Evolutionary conservation across 1,284 basidiomycete genomes (phyloP), one percentile per base, ranked within the genome.

Genomic region (Apiotrichum mycotoxinovorans): DNA sequence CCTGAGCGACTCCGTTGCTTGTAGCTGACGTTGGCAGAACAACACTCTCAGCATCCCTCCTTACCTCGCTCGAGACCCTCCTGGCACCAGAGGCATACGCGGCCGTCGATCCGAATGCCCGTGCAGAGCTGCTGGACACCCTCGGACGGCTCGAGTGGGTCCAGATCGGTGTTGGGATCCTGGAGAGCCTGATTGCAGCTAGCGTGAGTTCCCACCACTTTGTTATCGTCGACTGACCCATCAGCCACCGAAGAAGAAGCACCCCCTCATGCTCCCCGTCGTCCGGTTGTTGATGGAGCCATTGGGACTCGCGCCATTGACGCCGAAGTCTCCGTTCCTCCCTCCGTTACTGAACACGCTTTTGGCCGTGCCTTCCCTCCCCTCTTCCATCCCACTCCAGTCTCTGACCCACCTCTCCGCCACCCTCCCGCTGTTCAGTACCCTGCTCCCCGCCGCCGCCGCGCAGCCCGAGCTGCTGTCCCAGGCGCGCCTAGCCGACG

Each of bases 351-450:
- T 76, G 47, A 64, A 73, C 40, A 54, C 58, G 26, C 65, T 78
- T 18, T 65, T 78, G 26, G 63, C 74, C 0, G 53, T 76, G n/a
- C 76, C 74, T 3, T 62, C 72, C 2, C 63, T 78, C 3, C 72
- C 71, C 7, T 61, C 68, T 4, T 57, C 62, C n/a, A 61, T 78
- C 25, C 76, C 76, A n/a, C 53, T 78, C 27, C 55, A 67, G 3
- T 66, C 73, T 2, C 64, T 78, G 20, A 73, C 72, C 3, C 62
- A 72, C 35, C 65, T 78, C 15, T 74, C 69, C 18, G 45, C 58
- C 2, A 55, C 64, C 23, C 64, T 78, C 1, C 71, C 73, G 0
- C 60, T 78, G 4, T 76, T 77, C 60, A 55, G 57, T 2, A 46
- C 60, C 14, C 56, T 78, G 9, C 54, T 78, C 4, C 75, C 75